Evolutionary conservation across 345 rosid species (phyloP).

Genomic region (Heritiera littoralis): DNA sequence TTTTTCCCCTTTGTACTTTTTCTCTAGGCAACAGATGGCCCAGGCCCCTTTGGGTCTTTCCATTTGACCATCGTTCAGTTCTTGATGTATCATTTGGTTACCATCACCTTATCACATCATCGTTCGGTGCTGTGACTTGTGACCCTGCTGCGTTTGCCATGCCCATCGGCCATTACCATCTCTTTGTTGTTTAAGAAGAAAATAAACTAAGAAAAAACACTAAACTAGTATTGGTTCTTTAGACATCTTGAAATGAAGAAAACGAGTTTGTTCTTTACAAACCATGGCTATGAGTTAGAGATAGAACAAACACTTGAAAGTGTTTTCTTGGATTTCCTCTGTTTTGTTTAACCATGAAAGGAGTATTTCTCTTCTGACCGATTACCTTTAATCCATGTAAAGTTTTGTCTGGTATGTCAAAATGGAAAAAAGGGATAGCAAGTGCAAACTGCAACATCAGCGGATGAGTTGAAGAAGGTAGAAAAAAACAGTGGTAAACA

Average conservation of each 20-base stretch:
- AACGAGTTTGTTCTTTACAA: background rate
- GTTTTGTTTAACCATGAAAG: background rate
- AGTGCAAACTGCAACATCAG: too few species aligned
- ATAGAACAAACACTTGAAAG: background rate
- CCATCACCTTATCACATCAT: constrained; percentile 1
- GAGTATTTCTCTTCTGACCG: background rate
- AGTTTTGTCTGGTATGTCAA: too few species aligned
- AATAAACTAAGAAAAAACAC: background rate
- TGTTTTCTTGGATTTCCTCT: background rate
- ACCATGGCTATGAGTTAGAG: too few species aligned
- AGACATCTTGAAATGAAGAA: background rate
- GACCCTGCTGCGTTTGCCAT: background rate
- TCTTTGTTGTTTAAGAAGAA: background rate
- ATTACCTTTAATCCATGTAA: background rate
- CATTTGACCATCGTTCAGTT: constrained; percentile 3
- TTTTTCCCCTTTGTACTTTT: background rate
- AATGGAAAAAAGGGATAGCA: background rate
- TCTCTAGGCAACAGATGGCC: constrained; percentile 16
- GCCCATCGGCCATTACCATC: background rate
- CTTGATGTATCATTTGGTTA: constrained; percentile 1
- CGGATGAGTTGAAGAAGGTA: background rate
- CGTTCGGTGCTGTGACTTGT: constrained; percentile 1
- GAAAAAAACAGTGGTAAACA: background rate
- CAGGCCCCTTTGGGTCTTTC: background rate
- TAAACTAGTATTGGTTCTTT: too few species aligned